Conservation (phyloP, 106 monocot genomes). For the Ottelia alismoides region DNA sequence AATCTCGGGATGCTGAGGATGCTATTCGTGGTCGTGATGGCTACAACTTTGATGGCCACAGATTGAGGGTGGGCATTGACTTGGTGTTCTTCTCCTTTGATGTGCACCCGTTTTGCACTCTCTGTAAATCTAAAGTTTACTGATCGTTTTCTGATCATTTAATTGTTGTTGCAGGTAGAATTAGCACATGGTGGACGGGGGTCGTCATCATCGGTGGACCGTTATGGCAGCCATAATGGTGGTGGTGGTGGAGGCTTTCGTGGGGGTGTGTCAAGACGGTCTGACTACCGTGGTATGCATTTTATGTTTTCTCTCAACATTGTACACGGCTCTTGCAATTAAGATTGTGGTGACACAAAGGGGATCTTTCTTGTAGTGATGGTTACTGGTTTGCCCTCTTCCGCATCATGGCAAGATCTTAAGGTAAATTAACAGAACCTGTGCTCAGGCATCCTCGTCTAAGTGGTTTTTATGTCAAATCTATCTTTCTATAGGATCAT, state of each 20-base stretch:
- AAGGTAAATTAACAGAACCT: slow-evolving; percentile 56
- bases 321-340: not conserved
- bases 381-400: slow-evolving; percentile 81
- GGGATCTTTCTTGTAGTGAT: slow-evolving; percentile 57
- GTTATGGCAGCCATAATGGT: slow-evolving; percentile 31
- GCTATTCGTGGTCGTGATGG: slow-evolving; percentile 84
- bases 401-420: slow-evolving; percentile 96
- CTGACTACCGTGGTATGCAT: slow-evolving; percentile 46
- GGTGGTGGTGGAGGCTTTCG: slow-evolving; percentile 26
- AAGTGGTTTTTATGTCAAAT: too few species aligned
- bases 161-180: too few species aligned
- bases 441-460: too few species aligned
- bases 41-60: slow-evolving; percentile 72
- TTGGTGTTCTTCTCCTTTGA: too few species aligned
- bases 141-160: too few species aligned
- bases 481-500: slow-evolving; percentile 36
- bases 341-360: too few species aligned
- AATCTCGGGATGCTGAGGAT: slow-evolving; percentile 80
- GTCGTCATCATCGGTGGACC: slow-evolving; percentile 48
- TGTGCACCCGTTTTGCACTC: too few species aligned
- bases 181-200: slow-evolving; percentile 82
- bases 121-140: too few species aligned
- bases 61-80: slow-evolving; percentile 37
- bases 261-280: slow-evolving; percentile 57
- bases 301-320: not conserved